These are phyloP conservation scores for Hymenoscyphus fructigenus DNA, from an alignment of 2,329 filamentous ascomycete genomes.

Conservation along the genomic window DNA sequence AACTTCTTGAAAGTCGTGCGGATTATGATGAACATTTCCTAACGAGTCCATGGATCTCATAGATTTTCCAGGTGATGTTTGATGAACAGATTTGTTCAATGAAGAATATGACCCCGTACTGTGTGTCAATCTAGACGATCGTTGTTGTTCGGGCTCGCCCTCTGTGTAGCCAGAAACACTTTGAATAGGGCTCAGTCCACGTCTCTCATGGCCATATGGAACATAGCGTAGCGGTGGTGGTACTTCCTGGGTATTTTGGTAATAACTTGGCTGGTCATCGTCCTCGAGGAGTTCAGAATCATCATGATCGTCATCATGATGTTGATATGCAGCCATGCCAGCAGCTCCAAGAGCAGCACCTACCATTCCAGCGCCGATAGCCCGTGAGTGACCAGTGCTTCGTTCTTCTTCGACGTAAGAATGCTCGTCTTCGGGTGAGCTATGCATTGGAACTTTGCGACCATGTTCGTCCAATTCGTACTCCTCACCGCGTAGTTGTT, in stretches of 20 bases:
- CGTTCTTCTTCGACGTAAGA: slow-evolving; percentile 35
- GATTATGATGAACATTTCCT: slow-evolving; percentile 32
- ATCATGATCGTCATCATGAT: slow-evolving; percentile 31
- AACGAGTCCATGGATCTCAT: slow-evolving; percentile 42
- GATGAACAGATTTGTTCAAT: slow-evolving; percentile 54
- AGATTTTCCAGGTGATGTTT: slow-evolving; percentile 53
- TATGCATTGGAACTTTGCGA: slow-evolving; percentile 34
- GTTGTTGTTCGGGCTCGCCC: slow-evolving; percentile 58
- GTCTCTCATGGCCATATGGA: slow-evolving; percentile 67
- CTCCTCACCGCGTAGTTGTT: slow-evolving; percentile 41
- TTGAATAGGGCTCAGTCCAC: slow-evolving; percentile 83
- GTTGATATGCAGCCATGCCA: slow-evolving; percentile 41
- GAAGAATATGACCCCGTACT: slow-evolving; percentile 61
- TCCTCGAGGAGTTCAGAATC: slow-evolving; percentile 32
- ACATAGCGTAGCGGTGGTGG: slow-evolving; percentile 64
- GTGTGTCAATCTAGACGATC: slow-evolving; percentile 56
- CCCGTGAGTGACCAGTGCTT: slow-evolving; percentile 29
- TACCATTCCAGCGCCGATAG: slow-evolving; percentile 22
- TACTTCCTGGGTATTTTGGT: slow-evolving; percentile 52
- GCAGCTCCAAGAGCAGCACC: slow-evolving; percentile 39
- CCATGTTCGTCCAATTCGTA: slow-evolving; percentile 38
- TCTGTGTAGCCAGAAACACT: slow-evolving; percentile 87
- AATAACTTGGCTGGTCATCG: slow-evolving; percentile 42
- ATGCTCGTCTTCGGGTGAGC: slow-evolving; percentile 27
- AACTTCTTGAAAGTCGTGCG: slow-evolving; percentile 36